Percentiles rank a stretch among this genome's conserved stretches.
phyloP scores from a whole-genome alignment of 192 early-diverging fungal genomes.

The Coemansia sp. region DNA sequence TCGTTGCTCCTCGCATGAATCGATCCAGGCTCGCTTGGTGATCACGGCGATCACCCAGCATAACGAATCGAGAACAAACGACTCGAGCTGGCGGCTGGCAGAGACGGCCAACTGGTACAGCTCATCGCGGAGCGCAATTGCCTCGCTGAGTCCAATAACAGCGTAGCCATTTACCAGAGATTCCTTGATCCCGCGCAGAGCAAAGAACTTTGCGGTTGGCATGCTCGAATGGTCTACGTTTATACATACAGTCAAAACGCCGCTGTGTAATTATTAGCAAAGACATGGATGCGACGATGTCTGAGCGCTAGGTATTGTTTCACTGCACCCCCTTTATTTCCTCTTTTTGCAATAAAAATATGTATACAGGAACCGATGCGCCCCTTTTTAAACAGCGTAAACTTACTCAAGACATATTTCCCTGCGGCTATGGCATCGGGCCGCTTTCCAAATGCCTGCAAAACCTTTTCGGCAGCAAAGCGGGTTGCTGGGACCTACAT shows the following conservation, averaged over 20 bases:
- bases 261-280: not conserved
- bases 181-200: conserved; percentile 50
- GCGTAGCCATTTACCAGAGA: conserved; percentile 33
- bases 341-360: no score
- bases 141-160: conserved; percentile 17
- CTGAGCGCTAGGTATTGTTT: no score
- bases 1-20: conserved; percentile 29
- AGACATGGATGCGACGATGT: no score
- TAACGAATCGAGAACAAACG: conserved; percentile 46
- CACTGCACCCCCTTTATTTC: no score
- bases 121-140: conserved; percentile 34
- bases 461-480: conserved; percentile 32
- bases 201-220: conserved; percentile 51
- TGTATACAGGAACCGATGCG: no score
- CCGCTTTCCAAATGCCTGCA: conserved; percentile 45
- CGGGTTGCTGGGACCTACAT: conserved; percentile 40
- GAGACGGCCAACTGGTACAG: conserved; percentile 36
- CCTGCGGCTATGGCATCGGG: conserved; percentile 41
- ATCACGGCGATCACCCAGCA: conserved; percentile 50
- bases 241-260: no score
- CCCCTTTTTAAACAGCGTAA: not conserved
- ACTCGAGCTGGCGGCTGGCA: conserved; percentile 28
- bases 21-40: conserved; percentile 49
- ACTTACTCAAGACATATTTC: conserved; percentile 42
- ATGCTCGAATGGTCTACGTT: conserved; percentile 33